These are phyloP conservation scores for Mortierella sp. DNA, from an alignment of 371 early-diverging fungal species.

Conservation along the genomic window DNA sequence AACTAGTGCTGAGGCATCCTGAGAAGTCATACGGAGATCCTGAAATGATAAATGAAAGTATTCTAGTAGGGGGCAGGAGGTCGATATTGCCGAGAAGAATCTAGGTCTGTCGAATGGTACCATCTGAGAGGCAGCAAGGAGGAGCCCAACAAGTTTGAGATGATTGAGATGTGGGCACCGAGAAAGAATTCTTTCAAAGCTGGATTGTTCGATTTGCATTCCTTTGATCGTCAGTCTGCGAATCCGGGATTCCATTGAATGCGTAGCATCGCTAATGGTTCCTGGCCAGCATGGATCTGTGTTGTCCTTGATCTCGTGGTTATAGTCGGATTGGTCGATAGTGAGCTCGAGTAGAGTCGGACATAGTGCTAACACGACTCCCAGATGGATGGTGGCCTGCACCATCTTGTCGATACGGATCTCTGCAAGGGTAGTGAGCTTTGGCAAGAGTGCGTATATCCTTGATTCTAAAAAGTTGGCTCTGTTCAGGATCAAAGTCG, in stretches of 20 bases:
- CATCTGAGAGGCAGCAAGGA: neutral
- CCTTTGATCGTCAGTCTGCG: conserved; percentile 8
- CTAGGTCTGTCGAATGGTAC: conserved; percentile 2
- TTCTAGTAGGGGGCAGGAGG: conserved; percentile 9
- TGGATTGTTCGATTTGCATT: conserved; percentile 1
- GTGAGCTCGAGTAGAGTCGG: conserved; percentile 5
- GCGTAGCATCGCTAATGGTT: neutral
- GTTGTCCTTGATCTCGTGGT: conserved; percentile 3
- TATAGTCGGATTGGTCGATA: neutral
- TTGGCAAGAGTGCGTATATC: conserved; percentile 10
- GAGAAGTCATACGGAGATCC: neutral
- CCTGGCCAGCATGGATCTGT: neutral
- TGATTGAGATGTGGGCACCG: conserved; percentile 4
- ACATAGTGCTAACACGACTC: conserved; percentile 2
- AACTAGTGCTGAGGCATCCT: neutral
- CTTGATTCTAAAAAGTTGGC: conserved; percentile 1
- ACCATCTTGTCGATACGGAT: conserved; percentile 8
- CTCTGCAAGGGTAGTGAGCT: conserved; percentile 5
- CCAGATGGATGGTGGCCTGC: conserved; percentile 1
- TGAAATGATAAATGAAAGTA: conserved; percentile 15
- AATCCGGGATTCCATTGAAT: neutral
- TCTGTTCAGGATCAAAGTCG: conserved; percentile 2
- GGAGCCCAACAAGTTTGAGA: conserved; percentile 4
- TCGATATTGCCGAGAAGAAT: conserved; percentile 2
- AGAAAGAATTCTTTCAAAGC: conserved; percentile 3